Base-by-base conservation (phyloP, 192 early-diverging fungal species). In the Entomortierella chlamydospora region DNA sequence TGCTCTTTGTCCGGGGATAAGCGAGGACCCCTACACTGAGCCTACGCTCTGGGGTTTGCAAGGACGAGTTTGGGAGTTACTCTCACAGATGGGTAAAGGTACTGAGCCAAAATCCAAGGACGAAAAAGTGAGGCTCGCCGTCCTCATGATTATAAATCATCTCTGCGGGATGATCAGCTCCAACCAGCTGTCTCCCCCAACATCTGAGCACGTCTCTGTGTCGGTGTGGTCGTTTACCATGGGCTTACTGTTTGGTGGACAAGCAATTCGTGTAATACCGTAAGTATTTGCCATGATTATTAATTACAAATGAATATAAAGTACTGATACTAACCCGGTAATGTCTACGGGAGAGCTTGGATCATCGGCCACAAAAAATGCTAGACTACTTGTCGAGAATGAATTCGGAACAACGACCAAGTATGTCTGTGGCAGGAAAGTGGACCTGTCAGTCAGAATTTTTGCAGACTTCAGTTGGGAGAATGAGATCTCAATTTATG, bases 401-500 rank as follows among this genome's bases (percentile, higher is more conserved):
- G 60, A 62, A 26, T 62, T 62, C 45, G 60, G 60, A 12, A 2
- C 26, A 28, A 62, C 60, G 23, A 62, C 42, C 45, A 45, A 49
- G 28, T 62, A 62, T 30, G 47, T 62, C 30, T 47, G 60, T 17
- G 60, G 60, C 4, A 62, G 60, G 43, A 62, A 62, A 23, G 60
- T 62, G 41, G 60, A 62, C 25, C 29, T 62, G 60, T 47, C 42
- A 10, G 47, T 62, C 26, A 39, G 60, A 18, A 26, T 62, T 3
- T 62, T 45, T 49, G 43, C 60, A n/a, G 60, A 62, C 42, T 43
- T 47, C 26, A 62, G 26, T 30, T 62, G 60, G 60, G 43, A 62
- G 0, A 49, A 62, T 13, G 60, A 62, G 45, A 62, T 62, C 3
- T 62, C 41, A n/a, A 43, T 62, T 4, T 62, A 22, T 23, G 60